phyloP scores from a whole-genome alignment of 768 basidiomycete genomes.

The Mycena albidolilacea region DNA sequence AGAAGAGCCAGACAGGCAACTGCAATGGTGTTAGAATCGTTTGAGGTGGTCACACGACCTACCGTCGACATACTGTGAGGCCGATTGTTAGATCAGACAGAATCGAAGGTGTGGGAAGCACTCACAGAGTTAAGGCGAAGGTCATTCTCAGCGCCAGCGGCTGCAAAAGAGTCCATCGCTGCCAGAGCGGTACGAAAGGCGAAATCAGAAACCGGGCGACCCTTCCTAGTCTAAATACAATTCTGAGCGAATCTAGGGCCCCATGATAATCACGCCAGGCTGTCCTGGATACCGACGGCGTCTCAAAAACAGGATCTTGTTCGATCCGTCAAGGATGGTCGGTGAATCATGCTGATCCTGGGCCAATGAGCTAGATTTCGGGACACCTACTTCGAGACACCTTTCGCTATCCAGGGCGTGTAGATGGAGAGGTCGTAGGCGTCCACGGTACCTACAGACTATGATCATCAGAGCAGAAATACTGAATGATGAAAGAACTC shows the following conservation, averaged over 20 bases:
- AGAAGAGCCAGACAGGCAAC: constrained; percentile 13
- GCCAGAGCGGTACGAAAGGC: neutral
- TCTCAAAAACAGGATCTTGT: too few species aligned
- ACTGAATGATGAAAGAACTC: too few species aligned
- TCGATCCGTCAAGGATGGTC: too few species aligned
- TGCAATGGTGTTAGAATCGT: neutral
- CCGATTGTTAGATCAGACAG: neutral
- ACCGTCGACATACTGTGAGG: constrained; percentile 21
- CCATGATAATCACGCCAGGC: neutral
- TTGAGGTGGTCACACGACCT: neutral
- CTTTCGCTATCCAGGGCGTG: too few species aligned
- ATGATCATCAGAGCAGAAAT: too few species aligned
- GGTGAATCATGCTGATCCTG: too few species aligned
- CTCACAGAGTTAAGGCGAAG: neutral
- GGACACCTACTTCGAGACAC: too few species aligned
- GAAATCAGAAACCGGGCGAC: neutral
- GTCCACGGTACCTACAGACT: too few species aligned
- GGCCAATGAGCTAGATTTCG: too few species aligned
- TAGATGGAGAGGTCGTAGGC: too few species aligned
- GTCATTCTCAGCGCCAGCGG: neutral
- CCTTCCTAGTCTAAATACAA: neutral
- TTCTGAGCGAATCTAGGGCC: neutral
- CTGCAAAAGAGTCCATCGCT: neutral
- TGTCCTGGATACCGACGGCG: neutral
- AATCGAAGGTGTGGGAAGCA: neutral